Evolutionary conservation across 2,329 filamentous ascomycete species (phyloP).

Genomic region (Fulvia fulva): DNA sequence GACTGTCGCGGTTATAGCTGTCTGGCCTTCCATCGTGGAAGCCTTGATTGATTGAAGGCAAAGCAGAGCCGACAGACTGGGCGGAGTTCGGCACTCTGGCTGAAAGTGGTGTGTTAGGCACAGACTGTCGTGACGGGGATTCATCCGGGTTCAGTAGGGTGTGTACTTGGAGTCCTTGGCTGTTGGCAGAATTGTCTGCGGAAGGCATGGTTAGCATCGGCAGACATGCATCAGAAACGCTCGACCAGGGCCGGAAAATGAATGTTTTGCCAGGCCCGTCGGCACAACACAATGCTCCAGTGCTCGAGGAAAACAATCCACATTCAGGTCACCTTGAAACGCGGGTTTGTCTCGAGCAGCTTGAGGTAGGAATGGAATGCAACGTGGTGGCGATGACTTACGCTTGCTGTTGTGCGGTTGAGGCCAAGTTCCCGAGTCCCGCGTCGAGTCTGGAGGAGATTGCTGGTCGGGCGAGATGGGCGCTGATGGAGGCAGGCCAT

Average conservation of each 20-base stretch:
- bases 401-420: constrained; percentile 35
- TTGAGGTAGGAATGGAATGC: constrained; percentile 7
- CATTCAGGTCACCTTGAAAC: constrained; percentile 1
- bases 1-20: constrained; percentile 38
- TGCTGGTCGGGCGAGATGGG: constrained; percentile 31
- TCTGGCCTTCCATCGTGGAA: constrained; percentile 40
- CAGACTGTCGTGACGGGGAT: constrained; percentile 41
- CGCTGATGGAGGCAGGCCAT: constrained; percentile 31
- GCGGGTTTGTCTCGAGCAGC: constrained; percentile 1
- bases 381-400: constrained; percentile 25
- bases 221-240: not conserved
- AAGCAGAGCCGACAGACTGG: constrained; percentile 30
- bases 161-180: constrained; percentile 46
- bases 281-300: not conserved
- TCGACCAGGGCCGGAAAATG: not conserved
- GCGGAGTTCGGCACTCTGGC: constrained; percentile 36
- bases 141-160: constrained; percentile 50
- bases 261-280: not conserved
- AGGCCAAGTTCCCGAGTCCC: constrained; percentile 38
- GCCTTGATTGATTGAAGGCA: constrained; percentile 57
- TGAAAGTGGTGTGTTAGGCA: constrained; percentile 43
- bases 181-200: constrained; percentile 39
- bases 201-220: constrained; percentile 1
- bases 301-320: not conserved
- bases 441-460: constrained; percentile 29